Evolutionary conservation across 176 grass and related monocot genomes (phyloP), one percentile per base, ranked within the genome.

Genomic region (Oryza longistaminata): DNA sequence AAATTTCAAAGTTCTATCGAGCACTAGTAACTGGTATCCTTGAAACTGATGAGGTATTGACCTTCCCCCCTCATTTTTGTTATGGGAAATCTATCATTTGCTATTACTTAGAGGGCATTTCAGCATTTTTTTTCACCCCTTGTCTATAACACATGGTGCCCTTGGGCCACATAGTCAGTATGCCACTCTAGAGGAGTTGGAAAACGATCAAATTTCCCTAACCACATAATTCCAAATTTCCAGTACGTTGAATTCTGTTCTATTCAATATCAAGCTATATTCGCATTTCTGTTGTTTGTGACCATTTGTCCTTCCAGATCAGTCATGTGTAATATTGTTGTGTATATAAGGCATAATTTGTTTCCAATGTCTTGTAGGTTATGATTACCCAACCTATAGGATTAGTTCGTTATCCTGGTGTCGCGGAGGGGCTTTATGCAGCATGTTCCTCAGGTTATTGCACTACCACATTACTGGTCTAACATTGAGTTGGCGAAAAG

Each of bases 1-100:
- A 83, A 83, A 92, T 98, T 90, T 98, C 89, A 92, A 98, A 98
- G 87, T 95, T 87, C 65, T 98, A 98, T 83, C 91, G 89, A 87
- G 87, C 89, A 86, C 85, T 95, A 83, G 93, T 90, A 48, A 93
- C 67, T 37, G 89, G 96, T 10, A 82, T 98, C 53, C 70, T 90
- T 89, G 77, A 90, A 87, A 76, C 92, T 77, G 85, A 98, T 73
- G 93, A 95, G 96, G 93, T 98, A 48, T 34, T 77, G 55, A 9
- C 7, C 44, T 17, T 22, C 3, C 5, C n/a, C 0, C 27, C 24
- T 50, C 33, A 13, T 19, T n/a, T 40, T 74, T 68, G 13, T 62
- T 62, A 24, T 61, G 55, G 21, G 58, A 24, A 62, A 62, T 62
- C 24, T 21, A 24, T 22, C 7, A 2, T 24, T 62, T 62, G 7